phyloP scores from a whole-genome alignment of 2,329 filamentous ascomycete genomes.

The Colletotrichum echinochloae region DNA sequence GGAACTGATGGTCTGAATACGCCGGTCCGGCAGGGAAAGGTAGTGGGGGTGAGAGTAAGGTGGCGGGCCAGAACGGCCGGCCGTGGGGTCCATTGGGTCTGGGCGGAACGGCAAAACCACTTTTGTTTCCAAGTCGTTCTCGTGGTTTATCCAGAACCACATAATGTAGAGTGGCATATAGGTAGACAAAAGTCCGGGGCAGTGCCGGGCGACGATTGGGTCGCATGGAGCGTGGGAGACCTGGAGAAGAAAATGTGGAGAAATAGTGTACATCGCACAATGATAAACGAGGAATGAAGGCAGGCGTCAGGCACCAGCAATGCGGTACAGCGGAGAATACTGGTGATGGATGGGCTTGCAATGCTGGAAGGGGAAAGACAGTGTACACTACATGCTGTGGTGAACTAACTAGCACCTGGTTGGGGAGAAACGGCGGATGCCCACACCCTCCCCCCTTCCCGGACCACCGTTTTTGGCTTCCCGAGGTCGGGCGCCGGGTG shows the following conservation, averaged over 20 bases:
- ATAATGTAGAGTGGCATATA: background rate
- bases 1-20: background rate
- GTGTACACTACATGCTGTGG: background rate
- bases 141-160: background rate
- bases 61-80: conserved; percentile 17
- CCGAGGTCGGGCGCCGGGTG: conserved; percentile 7
- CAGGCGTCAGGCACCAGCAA: background rate
- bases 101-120: conserved; percentile 1
- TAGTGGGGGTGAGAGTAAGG: background rate
- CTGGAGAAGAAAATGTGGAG: conserved; percentile 8
- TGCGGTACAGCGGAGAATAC: background rate
- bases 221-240: conserved; percentile 25
- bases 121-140: background rate
- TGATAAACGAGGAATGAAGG: background rate
- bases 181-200: background rate
- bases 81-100: background rate
- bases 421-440: background rate
- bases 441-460: conserved; percentile 1
- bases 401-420: background rate
- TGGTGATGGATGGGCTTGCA: background rate
- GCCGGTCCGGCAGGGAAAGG: background rate
- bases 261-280: background rate
- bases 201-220: conserved; percentile 22
- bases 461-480: conserved; percentile 20
- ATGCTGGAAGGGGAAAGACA: background rate